A percentile compares a stretch with the other conserved stretches of the same genome.
Conservation (phyloP, 2,329 filamentous ascomycete species). For the Fusarium sp. region DNA sequence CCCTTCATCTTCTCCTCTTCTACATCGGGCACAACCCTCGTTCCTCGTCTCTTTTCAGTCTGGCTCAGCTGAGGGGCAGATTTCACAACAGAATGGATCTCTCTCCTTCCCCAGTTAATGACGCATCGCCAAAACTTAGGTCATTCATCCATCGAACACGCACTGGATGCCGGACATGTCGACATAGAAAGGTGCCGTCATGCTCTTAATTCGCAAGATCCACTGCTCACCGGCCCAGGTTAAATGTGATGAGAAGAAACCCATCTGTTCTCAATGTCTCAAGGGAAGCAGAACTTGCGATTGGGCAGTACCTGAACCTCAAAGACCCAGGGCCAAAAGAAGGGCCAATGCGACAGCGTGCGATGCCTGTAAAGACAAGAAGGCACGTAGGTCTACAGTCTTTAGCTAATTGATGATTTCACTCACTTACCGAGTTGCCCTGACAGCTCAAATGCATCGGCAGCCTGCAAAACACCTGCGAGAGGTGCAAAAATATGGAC, state of each 20-base stretch:
- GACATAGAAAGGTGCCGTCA: neutral
- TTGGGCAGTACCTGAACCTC: neutral
- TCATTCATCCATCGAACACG: constrained; percentile 5
- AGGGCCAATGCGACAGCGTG: neutral
- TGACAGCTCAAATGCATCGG: neutral
- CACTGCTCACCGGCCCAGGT: neutral
- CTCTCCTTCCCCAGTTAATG: neutral
- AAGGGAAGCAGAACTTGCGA: neutral
- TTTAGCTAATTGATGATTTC: too few relatives aligned
- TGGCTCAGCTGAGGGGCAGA: neutral
- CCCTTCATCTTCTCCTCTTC: too few relatives aligned
- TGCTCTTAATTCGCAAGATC: neutral
- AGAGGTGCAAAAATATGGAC: neutral
- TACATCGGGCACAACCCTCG: too few relatives aligned
- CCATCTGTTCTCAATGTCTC: neutral
- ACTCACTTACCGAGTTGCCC: neutral
- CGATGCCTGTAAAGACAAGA: constrained; percentile 1
- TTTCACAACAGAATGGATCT: neutral
- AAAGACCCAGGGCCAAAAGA: neutral
- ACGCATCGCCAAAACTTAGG: neutral
- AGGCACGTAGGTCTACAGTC: neutral
- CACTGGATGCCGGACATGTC: neutral
- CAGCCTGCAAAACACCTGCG: neutral
- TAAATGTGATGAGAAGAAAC: neutral
- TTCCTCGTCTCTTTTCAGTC: neutral